Conservation (phyloP, 129 eudicot species). For the Helianthus tuberosus region DNA sequence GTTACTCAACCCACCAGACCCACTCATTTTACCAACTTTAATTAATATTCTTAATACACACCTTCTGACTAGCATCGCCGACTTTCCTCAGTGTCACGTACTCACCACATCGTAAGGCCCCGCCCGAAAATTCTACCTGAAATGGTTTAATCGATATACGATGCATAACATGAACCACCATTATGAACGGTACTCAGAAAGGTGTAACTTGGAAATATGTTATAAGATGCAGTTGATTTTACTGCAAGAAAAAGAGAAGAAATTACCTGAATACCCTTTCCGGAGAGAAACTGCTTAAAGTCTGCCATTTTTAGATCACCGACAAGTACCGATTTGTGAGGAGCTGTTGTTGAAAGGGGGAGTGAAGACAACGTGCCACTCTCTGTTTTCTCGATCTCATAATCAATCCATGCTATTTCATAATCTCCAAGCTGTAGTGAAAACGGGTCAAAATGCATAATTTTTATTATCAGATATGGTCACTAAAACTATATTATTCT, state of each 20-base stretch:
- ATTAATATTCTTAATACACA: slow-evolving; percentile 31
- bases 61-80: slow-evolving; percentile 94
- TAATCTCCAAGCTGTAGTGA: slow-evolving; percentile 85
- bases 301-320: slow-evolving; percentile 99
- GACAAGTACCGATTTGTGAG: slow-evolving; percentile 91
- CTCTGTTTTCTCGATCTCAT: slow-evolving; percentile 84
- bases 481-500: no score
- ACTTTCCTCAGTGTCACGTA: slow-evolving; percentile 87
- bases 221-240: not conserved
- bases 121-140: slow-evolving; percentile 95
- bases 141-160: not conserved
- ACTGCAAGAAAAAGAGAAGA: slow-evolving; percentile 5
- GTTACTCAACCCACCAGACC: no score
- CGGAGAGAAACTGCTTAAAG: slow-evolving; percentile 92
- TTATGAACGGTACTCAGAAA: not conserved
- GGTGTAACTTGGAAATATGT: not conserved
- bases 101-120: slow-evolving; percentile 98
- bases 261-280: slow-evolving; percentile 89
- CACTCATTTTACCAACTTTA: no score
- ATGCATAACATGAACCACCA: slow-evolving; percentile 7
- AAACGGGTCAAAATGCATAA: not conserved
- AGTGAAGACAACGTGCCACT: slow-evolving; percentile 68
- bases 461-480: not conserved
- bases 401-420: slow-evolving; percentile 97
- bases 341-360: slow-evolving; percentile 75